Conservation (phyloP, 2,329 filamentous ascomycete species). For the Ophiostoma perfectum region DNA sequence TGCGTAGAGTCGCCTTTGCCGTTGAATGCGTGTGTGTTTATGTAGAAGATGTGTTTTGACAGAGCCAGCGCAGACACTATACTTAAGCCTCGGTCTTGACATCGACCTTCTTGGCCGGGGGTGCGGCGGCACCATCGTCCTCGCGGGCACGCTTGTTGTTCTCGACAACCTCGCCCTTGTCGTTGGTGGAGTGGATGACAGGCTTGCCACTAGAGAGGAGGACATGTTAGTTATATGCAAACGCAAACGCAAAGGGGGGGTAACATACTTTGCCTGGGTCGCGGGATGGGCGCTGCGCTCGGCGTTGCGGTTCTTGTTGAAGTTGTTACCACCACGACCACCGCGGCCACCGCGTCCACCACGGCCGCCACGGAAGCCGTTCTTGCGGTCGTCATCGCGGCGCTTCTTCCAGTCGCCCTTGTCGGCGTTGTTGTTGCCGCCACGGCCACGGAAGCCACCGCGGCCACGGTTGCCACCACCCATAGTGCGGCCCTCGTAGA, state of each 20-base stretch:
- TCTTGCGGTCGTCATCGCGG: constrained; percentile 56
- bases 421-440: constrained; percentile 33
- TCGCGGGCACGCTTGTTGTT: constrained; percentile 50
- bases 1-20: background rate
- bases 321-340: constrained; percentile 33
- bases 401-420: constrained; percentile 60
- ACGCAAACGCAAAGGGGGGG: background rate
- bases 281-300: constrained; percentile 28
- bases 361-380: constrained; percentile 48
- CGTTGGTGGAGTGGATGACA: constrained; percentile 42
- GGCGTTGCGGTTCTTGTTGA: constrained; percentile 31
- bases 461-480: constrained; percentile 33
- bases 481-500: constrained; percentile 45
- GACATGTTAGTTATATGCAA: background rate
- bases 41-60: background rate
- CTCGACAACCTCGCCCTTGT: constrained; percentile 31
- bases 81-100: constrained; percentile 37
- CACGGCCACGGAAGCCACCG: constrained; percentile 35
- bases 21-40: background rate
- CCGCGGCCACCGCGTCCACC: constrained; percentile 38
- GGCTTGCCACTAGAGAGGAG: constrained; percentile 33
- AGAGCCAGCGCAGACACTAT: background rate
- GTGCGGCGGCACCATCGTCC: constrained; percentile 40
- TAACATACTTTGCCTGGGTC: constrained; percentile 1
- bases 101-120: constrained; percentile 59